A percentile compares a stretch with the other conserved stretches of the same genome.
phyloP scores from a whole-genome alignment of 768 basidiomycete genomes.

The Pisolithus sp. region DNA sequence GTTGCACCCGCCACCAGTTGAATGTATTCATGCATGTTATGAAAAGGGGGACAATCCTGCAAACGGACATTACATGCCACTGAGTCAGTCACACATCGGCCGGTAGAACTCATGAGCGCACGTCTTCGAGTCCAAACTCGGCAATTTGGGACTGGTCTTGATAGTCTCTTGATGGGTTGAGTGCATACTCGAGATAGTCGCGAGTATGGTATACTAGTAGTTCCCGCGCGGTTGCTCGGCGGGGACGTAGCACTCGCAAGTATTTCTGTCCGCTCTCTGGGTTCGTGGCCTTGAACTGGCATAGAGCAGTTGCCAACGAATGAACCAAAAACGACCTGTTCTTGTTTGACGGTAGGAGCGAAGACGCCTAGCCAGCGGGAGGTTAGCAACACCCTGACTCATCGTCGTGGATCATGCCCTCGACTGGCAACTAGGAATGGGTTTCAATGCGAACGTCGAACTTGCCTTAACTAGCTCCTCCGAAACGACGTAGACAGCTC shows the following conservation, averaged over 20 bases:
- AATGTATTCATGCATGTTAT: slow-evolving; percentile 62
- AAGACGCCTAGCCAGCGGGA: slow-evolving; percentile 32
- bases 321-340: slow-evolving; percentile 64
- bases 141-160: slow-evolving; percentile 13
- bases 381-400: slow-evolving; percentile 1
- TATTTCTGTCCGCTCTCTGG: slow-evolving; percentile 13
- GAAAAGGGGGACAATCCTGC: slow-evolving; percentile 82
- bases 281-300: slow-evolving; percentile 35
- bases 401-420: not conserved
- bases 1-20: slow-evolving; percentile 70
- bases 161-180: slow-evolving; percentile 30
- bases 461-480: slow-evolving; percentile 49
- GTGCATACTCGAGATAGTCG: slow-evolving; percentile 61
- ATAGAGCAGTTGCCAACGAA: slow-evolving; percentile 49
- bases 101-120: slow-evolving; percentile 17
- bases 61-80: slow-evolving; percentile 1
- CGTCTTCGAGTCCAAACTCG: slow-evolving; percentile 59
- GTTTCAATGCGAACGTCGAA: not conserved
- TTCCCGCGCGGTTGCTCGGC: slow-evolving; percentile 48
- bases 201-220: slow-evolving; percentile 62
- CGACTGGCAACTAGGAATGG: too few species aligned
- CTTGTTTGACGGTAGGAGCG: slow-evolving; percentile 62
- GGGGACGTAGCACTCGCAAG: slow-evolving; percentile 46
- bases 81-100: not conserved
- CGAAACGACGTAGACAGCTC: slow-evolving; percentile 49